Conservation (phyloP, 495 filamentous ascomycete genomes). For the Schizothecium vesticola region DNA sequence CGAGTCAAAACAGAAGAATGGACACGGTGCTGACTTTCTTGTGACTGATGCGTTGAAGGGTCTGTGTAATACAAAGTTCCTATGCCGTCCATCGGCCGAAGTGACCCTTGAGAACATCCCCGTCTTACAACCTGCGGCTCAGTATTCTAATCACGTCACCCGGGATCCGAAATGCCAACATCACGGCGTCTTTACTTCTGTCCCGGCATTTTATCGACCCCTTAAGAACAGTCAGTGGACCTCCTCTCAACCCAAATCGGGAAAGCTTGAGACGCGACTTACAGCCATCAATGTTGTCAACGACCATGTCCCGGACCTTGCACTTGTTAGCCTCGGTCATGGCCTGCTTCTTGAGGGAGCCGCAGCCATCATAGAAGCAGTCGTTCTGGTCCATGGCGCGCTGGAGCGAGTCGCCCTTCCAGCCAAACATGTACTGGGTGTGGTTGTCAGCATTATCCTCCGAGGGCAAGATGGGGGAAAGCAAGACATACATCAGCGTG, state of each 20-base stretch:
- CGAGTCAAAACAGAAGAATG: not conserved
- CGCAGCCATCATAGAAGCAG: slow-evolving; percentile 40
- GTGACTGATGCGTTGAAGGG: not conserved
- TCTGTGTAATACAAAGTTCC: not conserved
- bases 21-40: not conserved
- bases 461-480: not conserved
- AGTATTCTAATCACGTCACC: not conserved
- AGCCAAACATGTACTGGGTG: slow-evolving; percentile 22
- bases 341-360: slow-evolving; percentile 34
- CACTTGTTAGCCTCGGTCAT: slow-evolving; percentile 37
- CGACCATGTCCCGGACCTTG: slow-evolving; percentile 29
- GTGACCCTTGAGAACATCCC: not conserved
- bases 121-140: not conserved
- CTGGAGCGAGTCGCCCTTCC: slow-evolving; percentile 39
- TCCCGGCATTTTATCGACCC: not conserved
- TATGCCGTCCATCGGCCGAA: not conserved
- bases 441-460: not conserved
- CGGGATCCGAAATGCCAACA: not conserved
- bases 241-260: not conserved
- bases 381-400: slow-evolving; percentile 37
- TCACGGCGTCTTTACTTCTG: not conserved
- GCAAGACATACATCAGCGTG: not conserved
- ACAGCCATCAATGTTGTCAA: slow-evolving; percentile 44
- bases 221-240: not conserved
- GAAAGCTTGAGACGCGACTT: slow-evolving; percentile 9